Evolutionary conservation across 1,284 basidiomycete species (phyloP).

Genomic region (Chalciporus piperatoides): DNA sequence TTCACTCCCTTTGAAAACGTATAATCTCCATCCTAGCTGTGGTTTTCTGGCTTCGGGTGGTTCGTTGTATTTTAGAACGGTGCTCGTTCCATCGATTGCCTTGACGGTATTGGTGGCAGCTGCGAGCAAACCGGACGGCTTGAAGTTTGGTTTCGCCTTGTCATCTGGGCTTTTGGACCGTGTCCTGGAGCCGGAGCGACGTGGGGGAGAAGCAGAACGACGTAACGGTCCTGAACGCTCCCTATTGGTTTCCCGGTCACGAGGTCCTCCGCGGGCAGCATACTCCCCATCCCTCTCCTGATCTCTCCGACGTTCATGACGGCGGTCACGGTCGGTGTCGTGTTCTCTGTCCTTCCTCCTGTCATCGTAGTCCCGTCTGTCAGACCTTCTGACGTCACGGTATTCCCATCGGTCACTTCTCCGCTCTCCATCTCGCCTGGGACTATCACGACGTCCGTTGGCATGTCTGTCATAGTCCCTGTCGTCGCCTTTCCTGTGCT

Average conservation of each 20-base stretch:
- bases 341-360: conserved; percentile 35
- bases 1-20: conserved; percentile 94
- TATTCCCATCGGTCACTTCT: conserved; percentile 31
- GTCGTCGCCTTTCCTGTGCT: conserved; percentile 8
- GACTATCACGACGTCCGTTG: conserved; percentile 13
- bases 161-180: conserved; percentile 40
- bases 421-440: conserved; percentile 39
- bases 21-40: conserved; percentile 85
- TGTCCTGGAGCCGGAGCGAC: conserved; percentile 35
- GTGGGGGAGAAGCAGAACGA: conserved; percentile 55
- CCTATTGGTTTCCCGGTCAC: conserved; percentile 19
- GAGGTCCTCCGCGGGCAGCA: conserved; percentile 34
- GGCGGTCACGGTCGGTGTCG: conserved; percentile 22
- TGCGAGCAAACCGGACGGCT: conserved; percentile 84
- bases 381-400: conserved; percentile 17
- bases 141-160: conserved; percentile 85
- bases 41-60: conserved; percentile 97
- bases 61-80: conserved; percentile 97
- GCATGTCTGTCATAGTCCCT: conserved; percentile 6
- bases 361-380: conserved; percentile 18
- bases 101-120: conserved; percentile 91
- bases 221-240: conserved; percentile 39
- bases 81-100: conserved; percentile 70
- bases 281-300: conserved; percentile 41
- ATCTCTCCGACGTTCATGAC: conserved; percentile 19